These are phyloP conservation scores for Boletellus deceptivus DNA, from an alignment of 1,284 basidiomycete species.

Conservation along the genomic window DNA sequence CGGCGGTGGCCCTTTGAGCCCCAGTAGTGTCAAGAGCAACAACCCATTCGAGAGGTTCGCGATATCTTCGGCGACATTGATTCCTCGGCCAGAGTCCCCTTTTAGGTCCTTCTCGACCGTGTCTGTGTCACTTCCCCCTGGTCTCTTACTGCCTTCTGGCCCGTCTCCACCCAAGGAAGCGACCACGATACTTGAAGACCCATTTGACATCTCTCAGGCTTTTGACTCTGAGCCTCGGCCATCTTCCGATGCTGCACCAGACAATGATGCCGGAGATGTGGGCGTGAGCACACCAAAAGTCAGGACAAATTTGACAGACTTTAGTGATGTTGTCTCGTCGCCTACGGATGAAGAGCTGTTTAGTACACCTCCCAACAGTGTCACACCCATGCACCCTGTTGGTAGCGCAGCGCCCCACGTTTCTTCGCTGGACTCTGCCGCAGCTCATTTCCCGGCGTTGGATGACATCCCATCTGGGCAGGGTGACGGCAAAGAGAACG, in stretches of 20 bases:
- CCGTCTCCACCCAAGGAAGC: conserved; percentile 17
- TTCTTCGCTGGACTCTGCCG: conserved; percentile 33
- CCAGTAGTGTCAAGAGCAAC: conserved; percentile 64
- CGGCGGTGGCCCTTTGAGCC: conserved; percentile 34
- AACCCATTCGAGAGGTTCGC: conserved; percentile 90
- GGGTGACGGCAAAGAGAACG: conserved; percentile 35
- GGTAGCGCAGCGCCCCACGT: conserved; percentile 21
- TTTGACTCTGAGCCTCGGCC: conserved; percentile 31
- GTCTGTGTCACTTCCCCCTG: conserved; percentile 32
- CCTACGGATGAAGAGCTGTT: conserved; percentile 55
- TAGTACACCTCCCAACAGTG: conserved; percentile 56
- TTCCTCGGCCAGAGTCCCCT: conserved; percentile 53
- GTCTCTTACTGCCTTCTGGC: conserved; percentile 29
- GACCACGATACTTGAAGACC: conserved; percentile 39
- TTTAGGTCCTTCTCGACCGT: conserved; percentile 52
- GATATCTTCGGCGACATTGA: conserved; percentile 43
- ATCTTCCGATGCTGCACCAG: conserved; percentile 21
- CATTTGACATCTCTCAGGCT: conserved; percentile 57
- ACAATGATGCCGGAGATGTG: conserved; percentile 25
- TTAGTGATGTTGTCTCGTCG: conserved; percentile 26
- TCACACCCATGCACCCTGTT: conserved; percentile 25
- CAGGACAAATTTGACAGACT: conserved; percentile 12
- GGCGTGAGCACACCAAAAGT: conserved; percentile 24
- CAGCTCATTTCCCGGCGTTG: conserved; percentile 45
- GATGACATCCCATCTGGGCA: conserved; percentile 35